Evolutionary conservation across 1,139 yeast genomes (phyloP).

Genomic region (Nakaseomyces delphensis): DNA sequence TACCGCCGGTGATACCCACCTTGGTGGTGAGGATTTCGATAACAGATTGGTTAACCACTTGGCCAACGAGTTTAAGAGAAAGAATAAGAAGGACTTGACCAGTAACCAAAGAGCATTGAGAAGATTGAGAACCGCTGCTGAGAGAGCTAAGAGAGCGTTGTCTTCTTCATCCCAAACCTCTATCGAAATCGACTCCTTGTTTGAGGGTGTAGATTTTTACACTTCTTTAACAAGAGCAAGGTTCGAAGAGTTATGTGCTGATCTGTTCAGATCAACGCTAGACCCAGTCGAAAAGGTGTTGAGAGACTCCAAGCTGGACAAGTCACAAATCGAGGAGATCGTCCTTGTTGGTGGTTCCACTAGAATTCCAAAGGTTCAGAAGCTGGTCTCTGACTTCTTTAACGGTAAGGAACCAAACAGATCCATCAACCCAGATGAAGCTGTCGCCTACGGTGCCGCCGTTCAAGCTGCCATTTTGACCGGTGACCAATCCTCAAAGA

Average conservation of each 20-base stretch:
- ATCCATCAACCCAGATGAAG: slow-evolving; percentile 98
- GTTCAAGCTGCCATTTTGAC: slow-evolving; percentile 90
- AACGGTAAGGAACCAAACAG: slow-evolving; percentile 95
- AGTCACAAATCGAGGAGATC: slow-evolving; percentile 86
- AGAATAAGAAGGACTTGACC: slow-evolving; percentile 88
- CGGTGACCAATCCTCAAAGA: slow-evolving; percentile 71
- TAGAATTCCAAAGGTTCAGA: slow-evolving; percentile 98
- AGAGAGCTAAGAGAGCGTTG: slow-evolving; percentile 98
- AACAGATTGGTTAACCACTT: slow-evolving; percentile 91
- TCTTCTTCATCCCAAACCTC: slow-evolving; percentile 96
- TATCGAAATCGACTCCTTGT: slow-evolving; percentile 92
- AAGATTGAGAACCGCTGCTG: slow-evolving; percentile 98
- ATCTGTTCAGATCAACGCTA: slow-evolving; percentile 90
- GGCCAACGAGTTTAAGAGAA: slow-evolving; percentile 92
- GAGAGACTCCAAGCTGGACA: slow-evolving; percentile 87
- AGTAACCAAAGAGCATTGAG: slow-evolving; percentile 92
- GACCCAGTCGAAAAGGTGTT: slow-evolving; percentile 98
- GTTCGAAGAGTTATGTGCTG: slow-evolving; percentile 95
- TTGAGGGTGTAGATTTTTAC: slow-evolving; percentile 94
- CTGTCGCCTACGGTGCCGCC: slow-evolving; percentile 96
- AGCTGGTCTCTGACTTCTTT: slow-evolving; percentile 94
- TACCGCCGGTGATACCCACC: slow-evolving; percentile 99
- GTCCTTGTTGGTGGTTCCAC: slow-evolving; percentile 99
- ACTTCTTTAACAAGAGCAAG: slow-evolving; percentile 97
- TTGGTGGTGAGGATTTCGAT: slow-evolving; percentile 99